Percentiles rank a stretch among this genome's conserved stretches.
Conservation (phyloP, 2,329 filamentous ascomycete species). For the Fusarium piperis region DNA sequence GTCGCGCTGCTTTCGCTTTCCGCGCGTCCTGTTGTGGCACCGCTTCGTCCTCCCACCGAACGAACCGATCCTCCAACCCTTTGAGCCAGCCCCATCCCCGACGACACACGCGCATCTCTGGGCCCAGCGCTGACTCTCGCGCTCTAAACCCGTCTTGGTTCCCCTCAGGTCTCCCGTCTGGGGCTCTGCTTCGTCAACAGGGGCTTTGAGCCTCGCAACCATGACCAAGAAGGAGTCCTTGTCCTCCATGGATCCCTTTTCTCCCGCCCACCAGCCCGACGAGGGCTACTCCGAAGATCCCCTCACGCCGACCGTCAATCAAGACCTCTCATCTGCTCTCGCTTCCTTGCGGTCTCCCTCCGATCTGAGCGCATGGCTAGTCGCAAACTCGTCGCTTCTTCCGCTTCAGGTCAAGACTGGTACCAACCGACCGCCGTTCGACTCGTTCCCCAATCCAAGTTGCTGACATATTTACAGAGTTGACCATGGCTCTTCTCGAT, state of each 20-base stretch:
- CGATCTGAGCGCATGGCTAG: constrained; percentile 61
- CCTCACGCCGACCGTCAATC: constrained; percentile 55
- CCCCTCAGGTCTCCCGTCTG: not conserved
- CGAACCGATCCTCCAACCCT: not conserved
- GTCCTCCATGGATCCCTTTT: constrained; percentile 55
- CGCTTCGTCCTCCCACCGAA: constrained; percentile 5
- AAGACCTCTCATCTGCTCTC: constrained; percentile 46
- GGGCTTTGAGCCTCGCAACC: constrained; percentile 32
- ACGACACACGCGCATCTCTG: not conserved
- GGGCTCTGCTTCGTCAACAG: constrained; percentile 25
- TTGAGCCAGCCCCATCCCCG: not conserved
- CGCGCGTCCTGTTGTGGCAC: constrained; percentile 30
- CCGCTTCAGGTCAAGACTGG: constrained; percentile 61
- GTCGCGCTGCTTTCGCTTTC: constrained; percentile 1
- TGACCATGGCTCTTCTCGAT: constrained; percentile 81
- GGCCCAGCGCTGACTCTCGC: constrained; percentile 1
- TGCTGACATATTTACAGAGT: constrained; percentile 62
- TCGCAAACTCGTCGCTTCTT: constrained; percentile 59
- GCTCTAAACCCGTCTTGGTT: not conserved
- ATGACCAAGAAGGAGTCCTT: constrained; percentile 45
- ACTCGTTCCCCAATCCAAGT: not conserved
- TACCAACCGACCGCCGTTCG: constrained; percentile 41
- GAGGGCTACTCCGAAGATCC: constrained; percentile 89
- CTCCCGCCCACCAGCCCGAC: constrained; percentile 71
- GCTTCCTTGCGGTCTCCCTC: constrained; percentile 51